A percentile compares a stretch with the other conserved stretches of the same genome.
Conservation (phyloP, 2,329 filamentous ascomycete genomes). For the Leptographium galeiforme region DNA sequence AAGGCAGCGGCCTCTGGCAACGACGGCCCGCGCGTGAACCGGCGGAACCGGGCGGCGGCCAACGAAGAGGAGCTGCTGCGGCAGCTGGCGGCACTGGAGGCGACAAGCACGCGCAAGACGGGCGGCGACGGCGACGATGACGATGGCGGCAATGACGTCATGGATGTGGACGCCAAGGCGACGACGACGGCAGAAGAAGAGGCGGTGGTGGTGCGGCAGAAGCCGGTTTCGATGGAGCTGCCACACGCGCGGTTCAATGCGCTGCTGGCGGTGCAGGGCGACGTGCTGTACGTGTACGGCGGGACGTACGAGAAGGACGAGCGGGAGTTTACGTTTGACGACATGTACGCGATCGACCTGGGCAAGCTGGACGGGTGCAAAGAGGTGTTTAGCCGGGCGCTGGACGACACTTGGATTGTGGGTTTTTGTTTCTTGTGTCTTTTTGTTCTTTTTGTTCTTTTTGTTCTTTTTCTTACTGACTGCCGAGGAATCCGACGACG, state of each 20-base stretch:
- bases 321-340: slow-evolving; percentile 88
- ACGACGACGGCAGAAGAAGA: slow-evolving; percentile 37
- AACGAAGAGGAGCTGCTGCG: slow-evolving; percentile 83
- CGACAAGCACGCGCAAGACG: slow-evolving; percentile 21
- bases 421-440: too few relatives aligned
- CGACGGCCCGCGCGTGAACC: slow-evolving; percentile 33
- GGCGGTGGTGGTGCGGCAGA: slow-evolving; percentile 45
- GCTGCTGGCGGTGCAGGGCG: slow-evolving; percentile 79
- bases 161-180: slow-evolving; percentile 8
- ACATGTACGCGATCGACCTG: slow-evolving; percentile 86
- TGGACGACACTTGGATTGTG: slow-evolving; percentile 66
- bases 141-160: slow-evolving; percentile 48
- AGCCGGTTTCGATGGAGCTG: slow-evolving; percentile 62
- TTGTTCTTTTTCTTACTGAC: slow-evolving; percentile 9
- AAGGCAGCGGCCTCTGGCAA: slow-evolving; percentile 28
- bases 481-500: slow-evolving; percentile 42
- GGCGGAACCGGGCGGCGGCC: slow-evolving; percentile 66
- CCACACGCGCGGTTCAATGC: slow-evolving; percentile 88
- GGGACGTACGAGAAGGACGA: slow-evolving; percentile 94
- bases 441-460: slow-evolving; percentile 27
- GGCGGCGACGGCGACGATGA: neutral
- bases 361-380: slow-evolving; percentile 90
- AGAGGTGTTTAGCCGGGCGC: slow-evolving; percentile 74
- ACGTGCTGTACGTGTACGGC: slow-evolving; percentile 86
- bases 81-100: slow-evolving; percentile 72